These are phyloP conservation scores for Solanum aculeatissimum DNA, from an alignment of 305 asterid genomes.

Conservation along the genomic window DNA sequence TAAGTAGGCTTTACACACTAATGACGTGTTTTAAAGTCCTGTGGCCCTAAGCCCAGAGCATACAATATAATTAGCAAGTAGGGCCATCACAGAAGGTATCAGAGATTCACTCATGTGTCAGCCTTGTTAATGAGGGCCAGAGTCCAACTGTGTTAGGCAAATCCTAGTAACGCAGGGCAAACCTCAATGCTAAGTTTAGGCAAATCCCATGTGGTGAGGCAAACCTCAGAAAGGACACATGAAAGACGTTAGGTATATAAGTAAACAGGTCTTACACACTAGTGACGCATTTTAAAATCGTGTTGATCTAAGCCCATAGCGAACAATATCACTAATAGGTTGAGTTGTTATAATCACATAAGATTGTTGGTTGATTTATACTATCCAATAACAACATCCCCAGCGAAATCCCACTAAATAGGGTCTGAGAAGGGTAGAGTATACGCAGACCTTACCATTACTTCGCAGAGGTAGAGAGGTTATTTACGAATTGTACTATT, in stretches of 20 bases:
- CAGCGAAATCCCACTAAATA: too few species aligned
- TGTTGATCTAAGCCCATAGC: neutral
- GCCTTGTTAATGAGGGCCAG: neutral
- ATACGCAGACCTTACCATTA: too few species aligned
- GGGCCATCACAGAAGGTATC: neutral
- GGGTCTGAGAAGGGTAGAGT: too few species aligned
- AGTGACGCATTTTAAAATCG: neutral
- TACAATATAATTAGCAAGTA: neutral
- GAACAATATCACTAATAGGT: too few species aligned
- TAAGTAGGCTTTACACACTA: neutral
- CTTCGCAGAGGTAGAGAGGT: too few species aligned
- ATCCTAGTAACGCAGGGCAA: neutral
- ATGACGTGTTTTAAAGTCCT: neutral
- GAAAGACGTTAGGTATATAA: neutral
- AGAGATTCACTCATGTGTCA: neutral
- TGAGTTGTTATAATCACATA: neutral
- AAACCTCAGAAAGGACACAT: neutral
- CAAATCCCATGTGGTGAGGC: neutral
- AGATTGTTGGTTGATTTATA: neutral
- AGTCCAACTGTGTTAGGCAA: neutral
- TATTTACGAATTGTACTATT: too few species aligned
- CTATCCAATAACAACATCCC: too few species aligned
- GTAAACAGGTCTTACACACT: neutral
- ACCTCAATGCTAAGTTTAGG: neutral
- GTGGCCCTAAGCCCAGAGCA: neutral